Evolutionary conservation across 371 early-diverging fungal genomes (phyloP).

Genomic region (Parasitella parasitica): DNA sequence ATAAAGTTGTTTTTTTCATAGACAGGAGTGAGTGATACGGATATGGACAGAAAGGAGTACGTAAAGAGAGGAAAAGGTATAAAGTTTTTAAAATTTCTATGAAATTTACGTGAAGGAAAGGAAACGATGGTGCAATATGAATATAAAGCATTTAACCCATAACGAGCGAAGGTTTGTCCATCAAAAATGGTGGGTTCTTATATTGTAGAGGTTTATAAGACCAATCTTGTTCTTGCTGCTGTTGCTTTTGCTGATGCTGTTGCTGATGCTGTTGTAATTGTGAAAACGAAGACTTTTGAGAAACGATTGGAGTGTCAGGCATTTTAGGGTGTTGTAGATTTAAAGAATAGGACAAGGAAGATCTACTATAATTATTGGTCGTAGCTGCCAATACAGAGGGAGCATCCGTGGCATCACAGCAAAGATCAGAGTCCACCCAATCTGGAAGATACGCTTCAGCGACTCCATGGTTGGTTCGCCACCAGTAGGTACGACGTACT

Average conservation of each 20-base stretch:
- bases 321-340: neutral
- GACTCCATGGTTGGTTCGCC: conserved; percentile 23
- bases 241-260: neutral
- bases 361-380: conserved; percentile 3
- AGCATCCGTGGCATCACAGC: conserved; percentile 11
- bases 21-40: neutral
- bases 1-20: neutral
- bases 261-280: neutral
- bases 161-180: neutral
- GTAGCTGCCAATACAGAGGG: conserved; percentile 6
- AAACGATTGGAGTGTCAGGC: conserved; percentile 1
- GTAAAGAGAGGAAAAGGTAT: too few species aligned
- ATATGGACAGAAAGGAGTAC: too few species aligned
- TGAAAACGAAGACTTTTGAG: conserved; percentile 5
- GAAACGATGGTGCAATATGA: neutral
- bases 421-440: conserved; percentile 14
- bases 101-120: neutral
- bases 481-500: conserved; percentile 17
- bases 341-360: neutral
- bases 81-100: too few species aligned
- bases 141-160: neutral
- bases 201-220: conserved; percentile 13
- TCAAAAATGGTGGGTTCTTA: conserved; percentile 10
- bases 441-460: conserved; percentile 30
- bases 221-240: neutral